phyloP scores from a whole-genome alignment of 257 asterid species.

The Apocynum venetum region DNA sequence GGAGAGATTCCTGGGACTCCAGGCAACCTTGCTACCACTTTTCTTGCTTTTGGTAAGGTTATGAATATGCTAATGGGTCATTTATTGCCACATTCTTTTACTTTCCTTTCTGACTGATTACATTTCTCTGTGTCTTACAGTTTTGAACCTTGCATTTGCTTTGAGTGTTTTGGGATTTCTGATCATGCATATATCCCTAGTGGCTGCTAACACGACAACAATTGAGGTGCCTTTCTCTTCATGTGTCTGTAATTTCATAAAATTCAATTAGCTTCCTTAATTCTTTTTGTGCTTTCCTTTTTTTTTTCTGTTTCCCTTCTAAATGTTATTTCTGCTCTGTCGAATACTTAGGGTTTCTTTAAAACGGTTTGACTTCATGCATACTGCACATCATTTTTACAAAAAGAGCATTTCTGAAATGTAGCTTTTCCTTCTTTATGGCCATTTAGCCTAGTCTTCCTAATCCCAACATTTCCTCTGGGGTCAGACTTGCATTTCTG shows the following conservation, averaged over 20 bases:
- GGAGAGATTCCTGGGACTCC: constrained; percentile 95
- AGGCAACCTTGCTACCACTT: constrained; percentile 90
- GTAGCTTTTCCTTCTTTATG: background rate
- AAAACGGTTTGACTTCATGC: background rate
- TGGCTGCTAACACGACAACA: constrained; percentile 85
- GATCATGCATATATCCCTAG: constrained; percentile 92
- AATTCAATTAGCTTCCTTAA: background rate
- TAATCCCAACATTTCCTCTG: background rate
- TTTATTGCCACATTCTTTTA: background rate
- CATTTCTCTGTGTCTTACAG: constrained; percentile 39
- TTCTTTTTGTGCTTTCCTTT: background rate
- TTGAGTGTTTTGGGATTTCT: constrained; percentile 94
- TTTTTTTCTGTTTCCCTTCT: background rate
- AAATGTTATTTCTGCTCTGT: background rate
- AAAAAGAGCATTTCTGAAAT: background rate
- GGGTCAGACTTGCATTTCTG: background rate
- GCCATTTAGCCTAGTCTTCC: background rate
- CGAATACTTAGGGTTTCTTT: background rate
- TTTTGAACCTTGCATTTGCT: constrained; percentile 87
- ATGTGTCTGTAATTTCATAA: constrained; percentile 5
- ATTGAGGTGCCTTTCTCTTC: constrained; percentile 66
- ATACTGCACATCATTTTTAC: background rate
- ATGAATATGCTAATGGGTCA: constrained; percentile 4
- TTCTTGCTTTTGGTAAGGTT: constrained; percentile 74
- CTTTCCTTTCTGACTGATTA: constrained; percentile 8